These are phyloP conservation scores for Scleroderma bovista DNA, from an alignment of 768 basidiomycete species.

Conservation along the genomic window DNA sequence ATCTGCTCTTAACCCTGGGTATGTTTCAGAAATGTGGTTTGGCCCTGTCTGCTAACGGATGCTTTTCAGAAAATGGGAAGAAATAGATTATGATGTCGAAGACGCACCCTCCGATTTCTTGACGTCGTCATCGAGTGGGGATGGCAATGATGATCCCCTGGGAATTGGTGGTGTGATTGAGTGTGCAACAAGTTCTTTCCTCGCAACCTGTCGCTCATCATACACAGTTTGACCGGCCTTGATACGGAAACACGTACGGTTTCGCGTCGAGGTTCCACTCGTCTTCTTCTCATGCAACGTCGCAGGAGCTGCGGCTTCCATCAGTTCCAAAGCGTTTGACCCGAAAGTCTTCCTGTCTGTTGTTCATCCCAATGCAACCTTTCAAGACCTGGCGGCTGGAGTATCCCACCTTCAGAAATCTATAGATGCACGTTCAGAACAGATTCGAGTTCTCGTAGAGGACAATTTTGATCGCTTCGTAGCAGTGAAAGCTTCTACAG, in stretches of 20 bases:
- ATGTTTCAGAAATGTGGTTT: constrained; percentile 12
- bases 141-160: constrained; percentile 69
- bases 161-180: constrained; percentile 64
- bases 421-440: constrained; percentile 88
- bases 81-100: constrained; percentile 79
- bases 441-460: constrained; percentile 91
- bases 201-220: constrained; percentile 2
- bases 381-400: constrained; percentile 82
- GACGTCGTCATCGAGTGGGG: constrained; percentile 47
- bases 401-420: constrained; percentile 68
- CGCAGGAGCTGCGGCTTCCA: constrained; percentile 72
- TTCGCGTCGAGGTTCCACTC: constrained; percentile 7
- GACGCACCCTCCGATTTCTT: constrained; percentile 69
- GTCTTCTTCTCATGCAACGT: constrained; percentile 5
- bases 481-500: constrained; percentile 94
- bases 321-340: constrained; percentile 93
- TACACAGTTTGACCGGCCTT: constrained; percentile 53
- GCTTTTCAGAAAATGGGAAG: constrained; percentile 73
- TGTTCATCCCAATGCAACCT: constrained; percentile 92
- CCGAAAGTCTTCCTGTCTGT: constrained; percentile 89
- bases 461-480: constrained; percentile 98
- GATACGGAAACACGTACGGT: constrained; percentile 74
- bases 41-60: constrained; percentile 5
- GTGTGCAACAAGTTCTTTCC: constrained; percentile 35
- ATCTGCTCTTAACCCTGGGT: constrained; percentile 72